Evolutionary conservation across 192 early-diverging fungal species (phyloP).

Genomic region (Tieghemiomyces parasiticus): DNA sequence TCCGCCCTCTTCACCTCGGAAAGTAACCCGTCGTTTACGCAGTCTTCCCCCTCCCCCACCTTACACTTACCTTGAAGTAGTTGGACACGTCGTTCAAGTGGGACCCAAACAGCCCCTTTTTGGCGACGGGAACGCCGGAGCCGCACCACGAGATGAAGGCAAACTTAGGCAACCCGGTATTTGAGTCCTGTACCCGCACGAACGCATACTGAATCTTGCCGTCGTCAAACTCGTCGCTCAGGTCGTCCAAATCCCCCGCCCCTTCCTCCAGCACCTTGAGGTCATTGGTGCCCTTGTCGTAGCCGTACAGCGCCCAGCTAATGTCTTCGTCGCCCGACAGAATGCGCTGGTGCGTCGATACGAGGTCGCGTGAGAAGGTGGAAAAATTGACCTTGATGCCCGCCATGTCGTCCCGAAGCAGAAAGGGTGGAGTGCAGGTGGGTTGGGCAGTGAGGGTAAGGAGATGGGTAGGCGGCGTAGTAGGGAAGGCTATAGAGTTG

Average conservation of each 20-base stretch:
- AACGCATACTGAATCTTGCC: constrained; percentile 85
- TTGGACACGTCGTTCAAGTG: constrained; percentile 70
- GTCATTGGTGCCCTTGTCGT: constrained; percentile 56
- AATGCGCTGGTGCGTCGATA: constrained; percentile 46
- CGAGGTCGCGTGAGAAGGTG: constrained; percentile 43
- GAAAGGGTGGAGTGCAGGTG: too few species aligned
- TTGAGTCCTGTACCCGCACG: constrained; percentile 64
- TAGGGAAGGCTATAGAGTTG: too few species aligned
- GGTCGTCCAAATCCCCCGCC: constrained; percentile 66
- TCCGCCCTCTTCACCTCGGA: too few species aligned
- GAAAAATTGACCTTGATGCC: constrained; percentile 48
- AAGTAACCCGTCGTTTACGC: too few species aligned
- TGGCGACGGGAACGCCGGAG: constrained; percentile 77
- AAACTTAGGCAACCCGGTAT: constrained; percentile 72
- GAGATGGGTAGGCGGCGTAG: too few species aligned
- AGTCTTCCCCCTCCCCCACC: too few species aligned
- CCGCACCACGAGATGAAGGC: constrained; percentile 94
- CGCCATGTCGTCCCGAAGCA: constrained; percentile 26
- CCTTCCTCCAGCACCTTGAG: constrained; percentile 26
- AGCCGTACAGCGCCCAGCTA: constrained; percentile 62
- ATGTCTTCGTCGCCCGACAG: constrained; percentile 34
- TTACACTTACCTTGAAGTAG: constrained; percentile 57
- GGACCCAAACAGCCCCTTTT: constrained; percentile 76
- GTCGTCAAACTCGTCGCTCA: constrained; percentile 83
- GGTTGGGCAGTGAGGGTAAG: too few species aligned